Base-by-base conservation (phyloP, 2,329 filamentous ascomycete genomes). In the Elsinoe arachidis region DNA sequence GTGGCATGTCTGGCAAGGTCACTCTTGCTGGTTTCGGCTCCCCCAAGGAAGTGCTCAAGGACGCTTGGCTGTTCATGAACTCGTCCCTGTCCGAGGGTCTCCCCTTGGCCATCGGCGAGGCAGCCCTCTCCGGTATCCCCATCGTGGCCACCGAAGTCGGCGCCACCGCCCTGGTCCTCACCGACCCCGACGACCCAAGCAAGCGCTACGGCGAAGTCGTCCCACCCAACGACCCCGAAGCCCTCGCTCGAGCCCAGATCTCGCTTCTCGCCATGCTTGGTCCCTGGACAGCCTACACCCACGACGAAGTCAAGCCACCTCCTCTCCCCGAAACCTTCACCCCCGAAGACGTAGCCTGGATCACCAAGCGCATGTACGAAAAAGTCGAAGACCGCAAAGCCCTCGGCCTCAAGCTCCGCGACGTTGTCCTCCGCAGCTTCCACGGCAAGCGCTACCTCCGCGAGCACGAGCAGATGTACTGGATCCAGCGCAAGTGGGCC, bases 241-340 rank as follows among this genome's bases (percentile, higher is more conserved):
- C 78, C 2, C 72, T 85, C 1, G 82, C 82, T 1, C 74, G 78
- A 14, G 82, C 82, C 0, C 82, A 85, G 63, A 79, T 85, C 62
- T 79, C 78, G 56, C 75, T 85, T 62, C 74, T 85, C 11, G 79
- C 77, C 9, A 78, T 85, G 74, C 69, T 84, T 0, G 82, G 80
- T 2, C 78, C 82, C 64, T 85, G 82, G 82, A 72, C 76, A 52
- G 70, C 78, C 52, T 84, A 81, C 63, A 78, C 80, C 1, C 76
- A 79, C 0, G 80, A 83, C 61, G 63, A 63, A 2, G 69, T 68
- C 11, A 64, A 68, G 21, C 65, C 72, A 5, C 71, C 74, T 9
- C 61, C 76, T 2, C 70, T 80, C 2, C 74, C 77, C 17, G 75
- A 79, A 47, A 71, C 73, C 3, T 78, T 80, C 0, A 79, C 72